A percentile compares a stretch with the other conserved stretches of the same genome.
These are phyloP conservation scores for Tylopilus sp. DNA, from an alignment of 1,284 basidiomycete genomes.

Conservation along the genomic window DNA sequence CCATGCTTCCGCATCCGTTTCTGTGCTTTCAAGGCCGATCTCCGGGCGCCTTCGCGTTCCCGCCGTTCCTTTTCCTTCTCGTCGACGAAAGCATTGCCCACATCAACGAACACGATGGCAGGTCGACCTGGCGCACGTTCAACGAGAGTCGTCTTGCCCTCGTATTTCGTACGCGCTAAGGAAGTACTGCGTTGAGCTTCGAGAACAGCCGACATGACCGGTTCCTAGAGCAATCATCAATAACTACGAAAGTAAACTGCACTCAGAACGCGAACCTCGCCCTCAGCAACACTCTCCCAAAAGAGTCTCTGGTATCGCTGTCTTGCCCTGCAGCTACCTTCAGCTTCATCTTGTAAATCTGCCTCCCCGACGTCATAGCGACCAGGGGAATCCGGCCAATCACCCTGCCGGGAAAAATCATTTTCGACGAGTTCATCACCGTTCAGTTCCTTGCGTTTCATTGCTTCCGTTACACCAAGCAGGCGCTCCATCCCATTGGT, in stretches of 20 bases:
- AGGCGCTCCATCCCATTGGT: slow-evolving; percentile 63
- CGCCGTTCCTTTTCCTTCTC: slow-evolving; percentile 49
- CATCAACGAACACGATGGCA: slow-evolving; percentile 60
- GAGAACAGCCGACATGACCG: slow-evolving; percentile 51
- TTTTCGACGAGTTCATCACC: slow-evolving; percentile 10
- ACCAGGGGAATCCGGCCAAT: slow-evolving; percentile 25
- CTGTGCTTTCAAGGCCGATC: slow-evolving; percentile 36
- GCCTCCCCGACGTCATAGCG: slow-evolving; percentile 51
- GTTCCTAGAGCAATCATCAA: slow-evolving; percentile 39
- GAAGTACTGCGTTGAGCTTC: slow-evolving; percentile 39
- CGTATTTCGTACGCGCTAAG: slow-evolving; percentile 38
- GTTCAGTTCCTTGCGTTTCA: slow-evolving; percentile 1
- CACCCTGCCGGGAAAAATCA: slow-evolving; percentile 13
- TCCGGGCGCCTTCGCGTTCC: slow-evolving; percentile 45
- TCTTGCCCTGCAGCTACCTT: slow-evolving; percentile 51
- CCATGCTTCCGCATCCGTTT: slow-evolving; percentile 19
- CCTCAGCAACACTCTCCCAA: slow-evolving; percentile 70
- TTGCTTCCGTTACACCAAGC: slow-evolving; percentile 44
- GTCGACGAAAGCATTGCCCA: slow-evolving; percentile 65
- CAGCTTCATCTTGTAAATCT: slow-evolving; percentile 56
- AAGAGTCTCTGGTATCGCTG: slow-evolving; percentile 67
- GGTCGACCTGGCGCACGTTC: slow-evolving; percentile 43
- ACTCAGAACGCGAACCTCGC: slow-evolving; percentile 44
- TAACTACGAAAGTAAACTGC: background rate
- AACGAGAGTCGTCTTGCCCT: slow-evolving; percentile 37